Evolutionary conservation across 2,329 filamentous ascomycete genomes (phyloP), one percentile per base, ranked within the genome.

Genomic region (Calonectria leucothoes): DNA sequence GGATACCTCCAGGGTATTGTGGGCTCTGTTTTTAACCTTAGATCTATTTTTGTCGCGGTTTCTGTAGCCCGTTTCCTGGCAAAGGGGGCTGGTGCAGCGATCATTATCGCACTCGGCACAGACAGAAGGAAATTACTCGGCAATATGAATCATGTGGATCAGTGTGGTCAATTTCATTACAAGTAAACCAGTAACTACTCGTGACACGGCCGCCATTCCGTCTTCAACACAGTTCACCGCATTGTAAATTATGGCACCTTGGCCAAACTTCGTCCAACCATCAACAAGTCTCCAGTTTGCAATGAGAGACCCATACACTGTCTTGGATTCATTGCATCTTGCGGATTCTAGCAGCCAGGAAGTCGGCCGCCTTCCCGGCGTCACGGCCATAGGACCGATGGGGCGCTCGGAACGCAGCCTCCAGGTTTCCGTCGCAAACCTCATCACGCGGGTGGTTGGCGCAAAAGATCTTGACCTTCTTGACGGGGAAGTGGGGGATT

Each of bases 341-440:
- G 25, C 20, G 33, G 7, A 67, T 67, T 25, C 57, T 55, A 10
- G 35, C 17, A 12, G 25, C 23, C 1, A 67, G 25, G 8, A 67
- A 67, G 3, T 33, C 49, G 17, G 65, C 27, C n/a, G 48, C 65
- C 49, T 67, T 51, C 20, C 33, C 49, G 11, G 65, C 49, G 37
- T 67, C 35, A 17, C 65, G 48, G 3, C 65, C 65, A 20, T 67
- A 67, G 1, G 65, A 67, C 15, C 42, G 25, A 31, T 67, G 65
- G 2, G 65, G 65, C 7, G 65, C 31, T 6, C 35, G 33, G 15
- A n/a, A 42, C 11, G 65, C 65, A 11, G 65, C 65, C 17, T 35
- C 29, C 35, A 67, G n/a, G 27, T 42, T 51, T 55, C 65, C 65
- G 29, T 67, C 65, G n/a, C 65, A 67, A 6, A 67, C 65, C 14